Evolutionary conservation across 2,329 filamentous ascomycete species (phyloP), one percentile per base, ranked within the genome.

Genomic region (Rutstroemia sp.): DNA sequence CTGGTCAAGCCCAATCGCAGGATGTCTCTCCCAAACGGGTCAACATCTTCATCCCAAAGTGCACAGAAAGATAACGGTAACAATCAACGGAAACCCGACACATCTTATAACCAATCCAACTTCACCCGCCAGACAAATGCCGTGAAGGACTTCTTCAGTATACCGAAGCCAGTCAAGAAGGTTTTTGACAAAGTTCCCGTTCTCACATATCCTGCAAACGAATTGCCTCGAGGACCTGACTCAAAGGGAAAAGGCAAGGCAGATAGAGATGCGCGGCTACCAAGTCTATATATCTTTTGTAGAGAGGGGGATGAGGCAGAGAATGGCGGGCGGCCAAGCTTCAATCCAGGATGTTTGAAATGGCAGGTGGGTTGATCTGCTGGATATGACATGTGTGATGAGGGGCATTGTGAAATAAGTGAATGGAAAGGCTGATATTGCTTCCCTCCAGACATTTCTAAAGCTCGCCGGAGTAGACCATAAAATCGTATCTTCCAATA

Each of bases 261-360:
- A 16, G 21, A 50, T 34, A 68, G 17, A 51, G 39, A 51, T 47
- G 50, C 73, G 59, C 73, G 73, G 65, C 79, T 57, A 71, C 74
- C 56, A 65, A 75, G 59, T 77, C 82, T 99, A 8, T 91, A 91
- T 70, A 77, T 96, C 56, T 97, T 96, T 72, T 80, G 82, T 58
- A 82, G 79, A 14, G 75, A 81, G 1, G 73, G 78, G n/a, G 86
- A 83, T 65, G 48, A 50, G 19, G 46, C 8, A 21, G 87, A 84
- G 37, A 70, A 71, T 56, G 68, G 68, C 41, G 84, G 83, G 4
- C 73, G 76, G 30, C 88, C 91, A 25, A 95, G 89, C 62, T 95
- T 87, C 74, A 97, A 97, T 70, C 94, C 94, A 10, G 83, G 85
- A 57, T 99, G 94, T 75, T 77, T 97, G 67, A 96, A 92, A 76